phyloP scores from a whole-genome alignment of 768 basidiomycete genomes.

The Thelephora aurantiotincta region DNA sequence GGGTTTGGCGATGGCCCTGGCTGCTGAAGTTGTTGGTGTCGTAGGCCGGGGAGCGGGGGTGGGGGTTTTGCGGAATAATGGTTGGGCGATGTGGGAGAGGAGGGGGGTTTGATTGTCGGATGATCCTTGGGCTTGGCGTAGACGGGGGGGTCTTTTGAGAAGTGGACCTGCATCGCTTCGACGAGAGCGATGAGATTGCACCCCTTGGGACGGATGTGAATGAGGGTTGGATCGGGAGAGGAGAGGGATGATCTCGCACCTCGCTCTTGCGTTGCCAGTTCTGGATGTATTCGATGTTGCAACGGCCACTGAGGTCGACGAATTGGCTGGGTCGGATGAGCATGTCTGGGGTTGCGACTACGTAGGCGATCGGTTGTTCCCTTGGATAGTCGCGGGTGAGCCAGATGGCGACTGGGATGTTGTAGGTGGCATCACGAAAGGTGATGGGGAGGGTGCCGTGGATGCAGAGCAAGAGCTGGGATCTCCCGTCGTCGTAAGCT shows the following conservation, averaged over 20 bases:
- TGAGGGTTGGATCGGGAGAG: not conserved
- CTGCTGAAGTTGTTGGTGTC: constrained; percentile 6
- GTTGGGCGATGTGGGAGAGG: constrained; percentile 6
- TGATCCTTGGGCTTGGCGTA: constrained; percentile 61
- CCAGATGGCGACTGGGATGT: constrained; percentile 91
- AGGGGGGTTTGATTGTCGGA: constrained; percentile 6
- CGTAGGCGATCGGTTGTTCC: constrained; percentile 74
- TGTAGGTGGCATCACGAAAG: constrained; percentile 66
- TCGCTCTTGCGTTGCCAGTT: constrained; percentile 78
- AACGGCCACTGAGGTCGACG: constrained; percentile 74
- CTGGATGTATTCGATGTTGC: constrained; percentile 50
- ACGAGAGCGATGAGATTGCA: constrained; percentile 64
- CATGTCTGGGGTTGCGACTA: constrained; percentile 86
- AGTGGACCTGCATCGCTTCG: constrained; percentile 66
- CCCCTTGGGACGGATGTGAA: constrained; percentile 30
- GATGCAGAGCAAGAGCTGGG: constrained; percentile 79
- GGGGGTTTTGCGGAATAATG: constrained; percentile 16
- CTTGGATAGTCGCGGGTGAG: constrained; percentile 73
- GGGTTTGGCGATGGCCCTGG: not conserved
- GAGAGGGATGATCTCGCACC: constrained; percentile 30
- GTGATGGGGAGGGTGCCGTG: constrained; percentile 86
- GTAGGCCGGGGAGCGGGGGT: constrained; percentile 11
- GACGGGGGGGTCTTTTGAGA: constrained; percentile 79
- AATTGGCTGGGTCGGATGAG: constrained; percentile 63
- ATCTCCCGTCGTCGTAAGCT: constrained; percentile 93